These are phyloP conservation scores for Acacia acuminata DNA, from an alignment of 306 rosid species.

Conservation along the genomic window DNA sequence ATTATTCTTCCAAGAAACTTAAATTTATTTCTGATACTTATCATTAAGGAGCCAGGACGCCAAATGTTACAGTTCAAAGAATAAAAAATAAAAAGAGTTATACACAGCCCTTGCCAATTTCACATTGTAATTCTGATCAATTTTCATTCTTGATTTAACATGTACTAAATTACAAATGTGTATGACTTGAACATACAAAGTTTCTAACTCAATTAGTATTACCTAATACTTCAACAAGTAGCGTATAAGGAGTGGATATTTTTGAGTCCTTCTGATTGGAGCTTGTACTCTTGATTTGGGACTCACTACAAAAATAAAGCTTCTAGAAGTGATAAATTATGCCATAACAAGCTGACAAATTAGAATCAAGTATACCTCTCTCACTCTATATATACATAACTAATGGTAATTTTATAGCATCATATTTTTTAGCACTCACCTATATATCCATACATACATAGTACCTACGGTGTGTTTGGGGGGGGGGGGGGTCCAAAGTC, in stretches of 20 bases:
- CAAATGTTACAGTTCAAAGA: background rate
- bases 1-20: background rate
- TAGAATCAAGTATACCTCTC: background rate
- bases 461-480: slow-evolving; percentile 5
- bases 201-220: background rate
- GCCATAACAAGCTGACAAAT: background rate
- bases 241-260: background rate
- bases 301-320: background rate
- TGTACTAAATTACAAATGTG: background rate
- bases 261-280: background rate
- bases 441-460: background rate
- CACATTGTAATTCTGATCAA: background rate
- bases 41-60: too few species aligned
- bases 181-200: background rate
- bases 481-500: slow-evolving; percentile 8
- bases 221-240: background rate
- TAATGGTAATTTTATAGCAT: background rate
- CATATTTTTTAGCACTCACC: background rate
- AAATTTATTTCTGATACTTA: background rate
- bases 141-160: background rate
- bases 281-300: background rate
- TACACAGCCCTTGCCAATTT: background rate
- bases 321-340: background rate
- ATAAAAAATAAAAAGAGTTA: background rate
- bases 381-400: background rate